Evolutionary conservation across 2,329 filamentous ascomycete genomes (phyloP).

Genomic region (Talaromyces pinophilus): DNA sequence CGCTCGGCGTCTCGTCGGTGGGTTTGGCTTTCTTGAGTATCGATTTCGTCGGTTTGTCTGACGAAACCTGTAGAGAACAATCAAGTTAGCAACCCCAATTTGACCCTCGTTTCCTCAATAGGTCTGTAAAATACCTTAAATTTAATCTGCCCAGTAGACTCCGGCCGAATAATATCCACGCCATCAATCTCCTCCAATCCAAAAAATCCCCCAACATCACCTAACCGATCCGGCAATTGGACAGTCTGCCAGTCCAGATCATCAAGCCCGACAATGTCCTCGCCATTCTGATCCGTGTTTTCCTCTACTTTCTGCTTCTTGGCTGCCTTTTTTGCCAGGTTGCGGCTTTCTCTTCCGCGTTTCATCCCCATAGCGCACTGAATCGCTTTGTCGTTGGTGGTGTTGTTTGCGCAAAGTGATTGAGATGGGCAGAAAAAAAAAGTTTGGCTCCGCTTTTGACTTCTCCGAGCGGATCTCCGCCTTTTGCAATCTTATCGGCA

Average conservation of each 20-base stretch:
- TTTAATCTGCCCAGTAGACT: slow-evolving; percentile 54
- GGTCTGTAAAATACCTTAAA: slow-evolving; percentile 40
- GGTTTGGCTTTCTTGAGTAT: slow-evolving; percentile 32
- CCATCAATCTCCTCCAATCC: slow-evolving; percentile 89
- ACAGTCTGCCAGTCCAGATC: slow-evolving; percentile 66
- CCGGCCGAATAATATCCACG: slow-evolving; percentile 74
- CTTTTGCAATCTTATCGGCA: slow-evolving; percentile 23
- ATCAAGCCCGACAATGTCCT: slow-evolving; percentile 46
- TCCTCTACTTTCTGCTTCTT: slow-evolving; percentile 39
- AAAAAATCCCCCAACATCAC: slow-evolving; percentile 92
- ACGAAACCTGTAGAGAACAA: slow-evolving; percentile 30
- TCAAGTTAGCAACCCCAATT: slow-evolving; percentile 17
- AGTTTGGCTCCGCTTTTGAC: slow-evolving; percentile 28
- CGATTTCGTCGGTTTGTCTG: slow-evolving; percentile 37
- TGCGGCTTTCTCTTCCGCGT: slow-evolving; percentile 37
- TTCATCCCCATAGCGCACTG: slow-evolving; percentile 39
- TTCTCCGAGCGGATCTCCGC: slow-evolving; percentile 15
- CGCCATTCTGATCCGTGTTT: slow-evolving; percentile 26
- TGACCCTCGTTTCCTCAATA: neutral
- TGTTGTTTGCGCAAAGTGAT: slow-evolving; percentile 9
- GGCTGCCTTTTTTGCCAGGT: slow-evolving; percentile 32
- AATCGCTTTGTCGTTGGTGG: neutral
- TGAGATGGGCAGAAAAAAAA: slow-evolving; percentile 35
- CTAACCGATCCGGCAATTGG: slow-evolving; percentile 69
- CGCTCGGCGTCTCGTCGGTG: slow-evolving; percentile 16